A percentile compares a stretch with the other conserved stretches of the same genome.
Conservation (phyloP, 208 protist species). For the Wallacemonas collosoma region DNA sequence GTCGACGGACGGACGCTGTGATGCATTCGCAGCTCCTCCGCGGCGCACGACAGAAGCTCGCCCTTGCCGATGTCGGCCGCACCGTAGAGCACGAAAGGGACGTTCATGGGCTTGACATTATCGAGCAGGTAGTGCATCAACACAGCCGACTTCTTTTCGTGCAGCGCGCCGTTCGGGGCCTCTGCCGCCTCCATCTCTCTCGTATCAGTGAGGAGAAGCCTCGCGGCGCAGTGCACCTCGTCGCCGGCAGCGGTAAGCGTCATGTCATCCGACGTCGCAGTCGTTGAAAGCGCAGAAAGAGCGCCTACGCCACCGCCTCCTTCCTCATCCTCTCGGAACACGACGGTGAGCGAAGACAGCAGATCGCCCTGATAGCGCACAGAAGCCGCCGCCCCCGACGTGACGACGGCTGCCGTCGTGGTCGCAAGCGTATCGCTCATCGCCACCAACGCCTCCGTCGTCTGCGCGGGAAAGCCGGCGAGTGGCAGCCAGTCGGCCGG, state of each 20-base stretch:
- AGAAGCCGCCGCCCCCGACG: background rate
- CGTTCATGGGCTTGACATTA: constrained; percentile 34
- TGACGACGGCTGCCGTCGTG: constrained; percentile 3
- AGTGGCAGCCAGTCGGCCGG: constrained; percentile 49
- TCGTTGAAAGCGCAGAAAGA: background rate
- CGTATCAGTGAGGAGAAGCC: background rate
- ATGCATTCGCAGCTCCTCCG: constrained; percentile 24
- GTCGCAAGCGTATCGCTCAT: background rate
- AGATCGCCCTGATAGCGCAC: constrained; percentile 83
- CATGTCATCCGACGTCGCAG: background rate
- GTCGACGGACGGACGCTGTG: constrained; percentile 14
- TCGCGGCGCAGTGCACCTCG: background rate
- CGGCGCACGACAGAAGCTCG: constrained; percentile 57
- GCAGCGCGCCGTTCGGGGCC: constrained; percentile 28
- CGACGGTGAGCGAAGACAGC: constrained; percentile 38
- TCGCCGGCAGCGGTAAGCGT: background rate
- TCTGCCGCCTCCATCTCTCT: constrained; percentile 1
- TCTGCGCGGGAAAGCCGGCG: constrained; percentile 28
- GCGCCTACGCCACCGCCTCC: background rate
- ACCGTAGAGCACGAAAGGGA: constrained; percentile 78
- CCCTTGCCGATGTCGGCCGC: constrained; percentile 55
- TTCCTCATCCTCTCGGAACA: constrained; percentile 42
- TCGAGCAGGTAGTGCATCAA: constrained; percentile 41
- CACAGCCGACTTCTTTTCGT: constrained; percentile 46
- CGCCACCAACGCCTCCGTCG: constrained; percentile 21